Evolutionary conservation across 768 basidiomycete species (phyloP), one percentile per base, ranked within the genome.

Genomic region (Cantharellus anzutake): DNA sequence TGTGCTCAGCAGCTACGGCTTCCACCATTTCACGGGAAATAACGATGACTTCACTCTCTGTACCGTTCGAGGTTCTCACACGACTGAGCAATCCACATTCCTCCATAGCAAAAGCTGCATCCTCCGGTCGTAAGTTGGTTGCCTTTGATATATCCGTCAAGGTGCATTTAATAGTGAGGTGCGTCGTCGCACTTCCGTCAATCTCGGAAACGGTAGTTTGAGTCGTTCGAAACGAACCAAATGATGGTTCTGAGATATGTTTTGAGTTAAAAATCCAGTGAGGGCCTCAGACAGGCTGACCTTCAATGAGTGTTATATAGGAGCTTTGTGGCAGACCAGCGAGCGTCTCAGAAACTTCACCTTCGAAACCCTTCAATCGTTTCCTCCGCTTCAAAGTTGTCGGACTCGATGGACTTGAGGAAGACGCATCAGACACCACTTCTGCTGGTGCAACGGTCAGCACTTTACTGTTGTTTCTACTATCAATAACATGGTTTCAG

Each of bases 41-140:
- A 41, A 79, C 75, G 16, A 85, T 69, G 56, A 78, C 76, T 61
- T 76, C 75, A 62, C 76, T 16, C 20, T 34, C 59, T n/a, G 20
- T n/a, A 5, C 51, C 75, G 42, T 51, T 53, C 29, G 56, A 61
- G 3, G 2, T 58, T 58, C 42, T 55, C 0, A n/a, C 60, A 44
- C 75, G 72, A 59, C 70, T 72, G 16, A 96, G 74, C 59, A 97
- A 70, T 38, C 91, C 90, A 61, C 86, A 83, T 67, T 93, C 90
- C 60, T 86, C 83, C 64, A 98, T 70, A 2, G 92, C 89, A 70
- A 89, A 92, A 0, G 89, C 84, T 0, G 83, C 80, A 68, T 98
- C 94, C 59, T 96, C 89, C 0, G 82, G 69, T 1, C 87, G 78
- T 58, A 98, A 72, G 69, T 86, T 83, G 53, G 88, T 88, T 38